Percentiles rank a stretch among this genome's conserved stretches.
These are phyloP conservation scores for Sugiyamaella lignohabitans DNA, from an alignment of 805 yeast genomes.

Conservation along the genomic window DNA sequence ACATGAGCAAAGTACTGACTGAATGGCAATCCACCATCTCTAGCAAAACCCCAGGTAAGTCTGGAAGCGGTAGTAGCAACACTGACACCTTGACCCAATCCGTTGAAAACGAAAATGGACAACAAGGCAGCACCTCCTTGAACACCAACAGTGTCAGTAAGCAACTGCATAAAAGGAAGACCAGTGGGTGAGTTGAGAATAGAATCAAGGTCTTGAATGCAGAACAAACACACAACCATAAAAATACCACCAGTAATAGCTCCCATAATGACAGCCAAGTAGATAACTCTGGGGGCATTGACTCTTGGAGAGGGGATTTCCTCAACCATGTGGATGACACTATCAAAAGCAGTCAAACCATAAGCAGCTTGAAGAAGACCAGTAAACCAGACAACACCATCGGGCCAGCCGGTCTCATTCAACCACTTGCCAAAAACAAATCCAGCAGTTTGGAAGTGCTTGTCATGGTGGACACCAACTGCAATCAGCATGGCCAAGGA, in stretches of 20 bases:
- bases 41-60: slow-evolving; percentile 73
- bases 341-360: slow-evolving; percentile 75
- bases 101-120: slow-evolving; percentile 59
- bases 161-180: slow-evolving; percentile 62
- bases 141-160: slow-evolving; percentile 48
- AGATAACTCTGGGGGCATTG: slow-evolving; percentile 68
- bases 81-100: slow-evolving; percentile 70
- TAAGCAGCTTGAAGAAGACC: slow-evolving; percentile 75
- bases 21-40: slow-evolving; percentile 75
- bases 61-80: slow-evolving; percentile 75
- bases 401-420: slow-evolving; percentile 58
- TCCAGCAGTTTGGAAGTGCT: slow-evolving; percentile 13
- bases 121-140: slow-evolving; percentile 63
- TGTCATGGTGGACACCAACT: slow-evolving; percentile 11
- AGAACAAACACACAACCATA: slow-evolving; percentile 54
- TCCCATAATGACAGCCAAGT: slow-evolving; percentile 56
- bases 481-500: slow-evolving; percentile 13
- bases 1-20: slow-evolving; percentile 59
- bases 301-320: slow-evolving; percentile 71
- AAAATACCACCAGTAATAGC: slow-evolving; percentile 54
- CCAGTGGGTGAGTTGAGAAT: slow-evolving; percentile 77
- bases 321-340: slow-evolving; percentile 73
- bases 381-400: slow-evolving; percentile 59
- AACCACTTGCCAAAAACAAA: slow-evolving; percentile 17
- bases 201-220: slow-evolving; percentile 57